These are phyloP conservation scores for Brassica carinata DNA, from an alignment of 345 rosid species.

Conservation along the genomic window DNA sequence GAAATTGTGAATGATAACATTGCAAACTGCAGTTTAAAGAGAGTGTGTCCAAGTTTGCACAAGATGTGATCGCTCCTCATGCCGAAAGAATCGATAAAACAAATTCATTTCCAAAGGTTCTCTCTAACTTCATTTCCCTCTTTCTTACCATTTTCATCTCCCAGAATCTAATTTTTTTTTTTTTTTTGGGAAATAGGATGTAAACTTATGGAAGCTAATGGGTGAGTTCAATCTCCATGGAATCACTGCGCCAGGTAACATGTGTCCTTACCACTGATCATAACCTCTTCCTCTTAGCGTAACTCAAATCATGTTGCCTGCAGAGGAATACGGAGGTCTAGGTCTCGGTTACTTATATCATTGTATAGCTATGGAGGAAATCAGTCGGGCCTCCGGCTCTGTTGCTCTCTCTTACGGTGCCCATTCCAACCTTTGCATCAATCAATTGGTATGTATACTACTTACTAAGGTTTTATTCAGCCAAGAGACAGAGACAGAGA, in stretches of 20 bases:
- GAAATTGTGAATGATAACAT: background rate
- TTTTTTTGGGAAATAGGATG: conserved; percentile 52
- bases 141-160: background rate
- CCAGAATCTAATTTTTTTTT: background rate
- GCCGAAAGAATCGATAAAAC: conserved; percentile 73
- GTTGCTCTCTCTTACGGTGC: conserved; percentile 93
- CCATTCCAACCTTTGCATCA: conserved; percentile 92
- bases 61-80: conserved; percentile 74
- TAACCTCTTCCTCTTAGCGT: background rate
- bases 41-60: conserved; percentile 81
- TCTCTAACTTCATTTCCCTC: too few relatives aligned
- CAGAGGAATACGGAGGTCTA: conserved; percentile 96
- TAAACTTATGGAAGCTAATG: conserved; percentile 91
- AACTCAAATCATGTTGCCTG: conserved; percentile 12
- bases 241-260: conserved; percentile 84
- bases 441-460: conserved; percentile 70
- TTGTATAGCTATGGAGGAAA: conserved; percentile 89
- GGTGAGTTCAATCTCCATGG: conserved; percentile 96
- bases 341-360: conserved; percentile 96
- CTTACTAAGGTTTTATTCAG: background rate
- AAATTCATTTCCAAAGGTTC: conserved; percentile 83
- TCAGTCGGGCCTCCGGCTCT: conserved; percentile 90
- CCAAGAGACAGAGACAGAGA: too few relatives aligned
- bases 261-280: background rate
- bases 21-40: conserved; percentile 71